Percentiles rank a stretch among this genome's conserved stretches.
These are phyloP conservation scores for Crataegus laevigata DNA, from an alignment of 306 rosid species.

Conservation along the genomic window DNA sequence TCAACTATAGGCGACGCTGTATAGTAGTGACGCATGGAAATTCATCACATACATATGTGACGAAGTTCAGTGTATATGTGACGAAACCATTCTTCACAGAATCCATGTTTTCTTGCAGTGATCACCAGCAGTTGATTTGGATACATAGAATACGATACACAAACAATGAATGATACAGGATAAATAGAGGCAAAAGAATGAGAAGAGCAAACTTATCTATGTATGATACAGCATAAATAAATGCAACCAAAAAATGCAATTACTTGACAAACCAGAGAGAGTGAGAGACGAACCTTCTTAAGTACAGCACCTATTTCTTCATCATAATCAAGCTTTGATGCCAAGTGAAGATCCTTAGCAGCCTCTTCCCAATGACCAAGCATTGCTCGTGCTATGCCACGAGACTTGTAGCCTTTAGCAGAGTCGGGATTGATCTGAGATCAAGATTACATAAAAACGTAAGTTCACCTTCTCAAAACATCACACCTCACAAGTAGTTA, in stretches of 20 bases:
- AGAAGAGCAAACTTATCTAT: neutral
- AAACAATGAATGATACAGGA: neutral
- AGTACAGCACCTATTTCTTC: slow-evolving; percentile 82
- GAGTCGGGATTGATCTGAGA: slow-evolving; percentile 86
- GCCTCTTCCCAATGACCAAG: slow-evolving; percentile 89
- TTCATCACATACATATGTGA: no score
- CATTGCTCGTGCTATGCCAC: slow-evolving; percentile 75
- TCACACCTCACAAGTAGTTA: neutral
- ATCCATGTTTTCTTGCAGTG: no score
- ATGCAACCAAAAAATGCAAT: neutral
- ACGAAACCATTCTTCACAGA: no score
- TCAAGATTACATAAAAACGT: neutral
- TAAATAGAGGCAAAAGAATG: neutral
- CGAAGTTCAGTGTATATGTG: no score
- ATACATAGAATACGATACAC: neutral
- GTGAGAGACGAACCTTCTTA: slow-evolving; percentile 53
- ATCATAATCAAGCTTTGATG: slow-evolving; percentile 72
- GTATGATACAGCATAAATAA: neutral
- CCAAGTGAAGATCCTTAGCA: slow-evolving; percentile 87
- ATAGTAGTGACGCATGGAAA: no score
- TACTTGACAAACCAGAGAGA: neutral
- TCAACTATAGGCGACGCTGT: no score
- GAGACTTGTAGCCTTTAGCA: slow-evolving; percentile 87
- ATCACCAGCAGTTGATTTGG: neutral
- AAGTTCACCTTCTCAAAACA: neutral